Evolutionary conservation across 2,329 filamentous ascomycete genomes (phyloP).

Genomic region (Helminthosporium solani): DNA sequence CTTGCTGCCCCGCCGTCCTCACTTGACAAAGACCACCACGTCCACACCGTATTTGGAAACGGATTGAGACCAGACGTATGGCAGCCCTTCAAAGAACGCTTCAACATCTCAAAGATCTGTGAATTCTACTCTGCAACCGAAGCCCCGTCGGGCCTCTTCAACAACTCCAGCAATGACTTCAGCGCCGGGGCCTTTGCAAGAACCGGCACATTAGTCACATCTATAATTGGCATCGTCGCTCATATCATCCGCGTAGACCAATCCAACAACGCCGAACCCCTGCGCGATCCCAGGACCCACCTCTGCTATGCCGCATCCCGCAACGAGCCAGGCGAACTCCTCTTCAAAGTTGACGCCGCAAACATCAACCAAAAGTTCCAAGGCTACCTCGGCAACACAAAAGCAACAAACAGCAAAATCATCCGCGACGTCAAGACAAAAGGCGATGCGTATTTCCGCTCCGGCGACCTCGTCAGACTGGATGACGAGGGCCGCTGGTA

Average conservation of each 20-base stretch:
- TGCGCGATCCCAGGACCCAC: conserved; percentile 64
- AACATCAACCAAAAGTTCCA: conserved; percentile 55
- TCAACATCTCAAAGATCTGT: conserved; percentile 39
- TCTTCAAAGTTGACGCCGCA: conserved; percentile 45
- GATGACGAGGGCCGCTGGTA: conserved; percentile 38
- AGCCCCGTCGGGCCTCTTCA: conserved; percentile 63
- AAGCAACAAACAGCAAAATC: conserved; percentile 36
- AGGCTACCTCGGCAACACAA: conserved; percentile 61
- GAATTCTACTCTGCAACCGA: conserved; percentile 46
- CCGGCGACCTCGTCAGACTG: conserved; percentile 37
- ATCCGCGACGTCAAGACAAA: conserved; percentile 35
- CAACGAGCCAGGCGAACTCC: conserved; percentile 68
- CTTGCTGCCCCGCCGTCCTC: conserved; percentile 35
- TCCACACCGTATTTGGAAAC: conserved; percentile 41
- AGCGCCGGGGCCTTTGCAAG: conserved; percentile 66
- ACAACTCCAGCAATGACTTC: conserved; percentile 55
- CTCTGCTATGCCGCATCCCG: conserved; percentile 63
- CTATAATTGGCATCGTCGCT: conserved; percentile 54
- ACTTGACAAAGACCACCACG: conserved; percentile 35
- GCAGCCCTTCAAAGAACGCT: conserved; percentile 44
- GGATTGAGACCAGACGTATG: conserved; percentile 46
- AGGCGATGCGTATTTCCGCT: conserved; percentile 42
- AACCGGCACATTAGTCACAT: conserved; percentile 62
- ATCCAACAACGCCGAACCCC: conserved; percentile 62
- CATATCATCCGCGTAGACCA: conserved; percentile 68